Evolutionary conservation across 2,329 filamentous ascomycete genomes (phyloP).

Genomic region (Tolypocladium tundrense): DNA sequence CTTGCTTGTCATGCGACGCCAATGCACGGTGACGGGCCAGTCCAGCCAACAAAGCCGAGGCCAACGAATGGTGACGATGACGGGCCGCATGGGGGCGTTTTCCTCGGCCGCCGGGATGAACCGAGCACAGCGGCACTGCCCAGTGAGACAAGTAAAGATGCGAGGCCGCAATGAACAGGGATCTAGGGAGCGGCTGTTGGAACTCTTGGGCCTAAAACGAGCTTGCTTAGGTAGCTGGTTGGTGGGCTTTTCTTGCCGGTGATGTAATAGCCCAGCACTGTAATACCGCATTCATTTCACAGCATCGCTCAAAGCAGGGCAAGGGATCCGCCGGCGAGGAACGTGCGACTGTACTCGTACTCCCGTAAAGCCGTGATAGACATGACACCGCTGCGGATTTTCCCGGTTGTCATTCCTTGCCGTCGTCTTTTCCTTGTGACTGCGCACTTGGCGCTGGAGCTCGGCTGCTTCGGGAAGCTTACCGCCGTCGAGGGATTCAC

Average conservation of each 20-base stretch:
- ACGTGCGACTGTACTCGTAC: background rate
- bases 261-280: background rate
- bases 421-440: background rate
- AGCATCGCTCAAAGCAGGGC: no score
- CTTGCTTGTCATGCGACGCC: background rate
- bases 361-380: background rate
- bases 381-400: background rate
- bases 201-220: background rate
- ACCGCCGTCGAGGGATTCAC: background rate
- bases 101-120: background rate
- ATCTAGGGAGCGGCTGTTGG: background rate
- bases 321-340: background rate
- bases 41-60: background rate
- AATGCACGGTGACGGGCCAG: background rate
- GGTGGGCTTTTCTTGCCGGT: background rate
- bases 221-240: background rate
- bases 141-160: background rate
- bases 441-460: background rate
- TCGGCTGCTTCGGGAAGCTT: background rate
- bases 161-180: background rate
- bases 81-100: background rate
- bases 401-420: background rate
- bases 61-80: background rate
- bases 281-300: no score
- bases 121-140: background rate